Evolutionary conservation across 805 yeast genomes (phyloP).

Genomic region (Wickerhamomyces bovis): DNA sequence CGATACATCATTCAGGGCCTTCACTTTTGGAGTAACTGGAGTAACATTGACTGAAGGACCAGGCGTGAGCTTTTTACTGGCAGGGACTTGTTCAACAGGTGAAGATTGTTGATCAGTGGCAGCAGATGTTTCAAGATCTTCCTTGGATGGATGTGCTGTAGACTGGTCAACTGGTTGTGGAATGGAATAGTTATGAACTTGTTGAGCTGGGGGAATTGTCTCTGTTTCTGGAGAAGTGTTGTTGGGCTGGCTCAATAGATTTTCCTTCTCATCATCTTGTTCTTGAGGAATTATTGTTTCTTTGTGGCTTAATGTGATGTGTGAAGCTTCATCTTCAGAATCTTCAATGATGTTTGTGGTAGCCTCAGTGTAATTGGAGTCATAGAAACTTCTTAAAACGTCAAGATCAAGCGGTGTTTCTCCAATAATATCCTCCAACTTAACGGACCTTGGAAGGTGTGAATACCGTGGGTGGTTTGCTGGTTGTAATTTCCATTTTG

Average conservation of each 20-base stretch:
- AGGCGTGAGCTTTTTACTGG: neutral
- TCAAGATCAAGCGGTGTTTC: constrained; percentile 38
- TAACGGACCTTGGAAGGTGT: constrained; percentile 36
- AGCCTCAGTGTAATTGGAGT: constrained; percentile 26
- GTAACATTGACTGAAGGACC: neutral
- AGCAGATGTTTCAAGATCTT: neutral
- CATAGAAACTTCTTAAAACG: constrained; percentile 33
- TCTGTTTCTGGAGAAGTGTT: neutral
- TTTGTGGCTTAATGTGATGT: neutral
- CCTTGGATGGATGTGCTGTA: neutral
- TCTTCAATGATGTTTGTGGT: constrained; percentile 17
- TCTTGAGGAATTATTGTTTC: neutral
- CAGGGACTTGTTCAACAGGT: neutral
- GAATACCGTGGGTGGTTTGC: constrained; percentile 40
- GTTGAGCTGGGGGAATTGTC: neutral
- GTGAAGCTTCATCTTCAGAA: constrained; percentile 15
- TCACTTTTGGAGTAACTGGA: constrained; percentile 2
- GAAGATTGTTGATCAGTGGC: neutral
- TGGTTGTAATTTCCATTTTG: constrained; percentile 51
- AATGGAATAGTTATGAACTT: neutral
- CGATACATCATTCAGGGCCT: constrained; percentile 1
- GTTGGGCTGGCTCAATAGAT: too few relatives aligned
- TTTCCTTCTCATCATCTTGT: neutral
- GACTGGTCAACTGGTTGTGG: neutral
- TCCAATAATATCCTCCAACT: constrained; percentile 46